Evolutionary conservation across 1,284 basidiomycete species (phyloP), one percentile per base, ranked within the genome.

Genomic region (Puccinia novopanici): DNA sequence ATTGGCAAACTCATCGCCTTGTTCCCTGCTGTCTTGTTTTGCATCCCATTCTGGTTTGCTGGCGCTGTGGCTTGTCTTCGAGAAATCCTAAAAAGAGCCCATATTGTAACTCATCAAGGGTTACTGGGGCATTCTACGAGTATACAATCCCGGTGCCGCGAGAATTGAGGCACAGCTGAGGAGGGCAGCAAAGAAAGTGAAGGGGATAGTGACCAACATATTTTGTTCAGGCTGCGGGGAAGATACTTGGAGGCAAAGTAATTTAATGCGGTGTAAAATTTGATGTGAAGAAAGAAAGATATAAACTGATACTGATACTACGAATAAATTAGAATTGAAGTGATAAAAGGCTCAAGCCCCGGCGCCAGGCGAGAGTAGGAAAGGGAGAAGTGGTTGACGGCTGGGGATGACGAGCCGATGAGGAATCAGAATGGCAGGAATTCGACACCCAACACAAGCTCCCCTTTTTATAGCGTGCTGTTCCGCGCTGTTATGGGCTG

Each of bases 251-350:
- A n/a, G n/a, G n/a, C n/a, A n/a, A n/a, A n/a, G n/a, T n/a, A n/a
- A n/a, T n/a, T n/a, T n/a, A n/a, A n/a, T n/a, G n/a, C n/a, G n/a
- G n/a, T n/a, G n/a, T n/a, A n/a, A n/a, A n/a, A n/a, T n/a, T n/a
- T n/a, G n/a, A n/a, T n/a, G n/a, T 42, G 13, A 67, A 24, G 22
- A 13, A 45, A 15, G 15, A 67, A 17, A 24, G 19, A 27, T 0
- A 45, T 37, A 61, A 61, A 67, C 63, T 67, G 42, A 67, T 67
- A 67, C 63, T 67, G 37, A 67, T 67, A 67, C 42, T 67, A 27
- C 15, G 22, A 42, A 40, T 3, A 13, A 42, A 42, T 2, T 15
- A 9, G 15, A 24, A 37, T 45, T 4, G 10, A 67, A 27, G 5
- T 45, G n/a, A n/a, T n/a, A n/a, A n/a, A 48, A 45, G 10, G 42